A percentile compares a stretch with the other conserved stretches of the same genome.
Conservation (phyloP, 225 moss, liverwort and hornwort genomes). For the Sphagnum contortum region DNA sequence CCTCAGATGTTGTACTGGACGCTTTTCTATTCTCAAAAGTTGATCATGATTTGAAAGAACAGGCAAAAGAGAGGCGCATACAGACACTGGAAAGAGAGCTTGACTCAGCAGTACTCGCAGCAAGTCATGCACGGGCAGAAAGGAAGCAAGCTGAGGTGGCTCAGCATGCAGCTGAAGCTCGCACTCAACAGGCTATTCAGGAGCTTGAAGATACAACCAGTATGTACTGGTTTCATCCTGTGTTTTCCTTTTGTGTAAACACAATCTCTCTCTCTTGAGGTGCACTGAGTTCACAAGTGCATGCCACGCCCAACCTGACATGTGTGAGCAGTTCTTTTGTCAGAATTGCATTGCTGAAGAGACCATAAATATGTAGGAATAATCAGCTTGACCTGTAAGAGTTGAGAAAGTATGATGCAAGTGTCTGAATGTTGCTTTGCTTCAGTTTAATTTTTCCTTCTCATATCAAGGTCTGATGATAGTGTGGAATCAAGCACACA, state of each 20-base stretch:
- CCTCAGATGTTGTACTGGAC: too few species aligned
- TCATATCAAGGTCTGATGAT: too few species aligned
- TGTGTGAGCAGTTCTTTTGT: neutral
- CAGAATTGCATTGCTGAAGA: neutral
- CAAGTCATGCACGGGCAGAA: conserved; percentile 60
- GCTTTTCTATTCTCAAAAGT: too few species aligned
- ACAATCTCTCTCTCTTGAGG: neutral
- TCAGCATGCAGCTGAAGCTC: conserved; percentile 60
- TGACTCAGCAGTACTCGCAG: conserved; percentile 70
- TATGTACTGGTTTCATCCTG: conserved; percentile 7
- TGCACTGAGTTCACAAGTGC: neutral
- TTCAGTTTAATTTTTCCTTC: too few species aligned
- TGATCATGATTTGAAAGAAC: neutral
- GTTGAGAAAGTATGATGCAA: too few species aligned
- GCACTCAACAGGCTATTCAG: conserved; percentile 38
- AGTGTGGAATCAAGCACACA: too few species aligned
- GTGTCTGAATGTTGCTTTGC: too few species aligned
- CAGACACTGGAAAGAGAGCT: conserved; percentile 66
- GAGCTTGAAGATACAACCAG: conserved; percentile 77
- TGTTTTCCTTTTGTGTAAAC: neutral
- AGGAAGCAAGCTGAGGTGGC: conserved; percentile 63
- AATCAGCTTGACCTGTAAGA: too few species aligned
- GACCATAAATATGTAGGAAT: too few species aligned
- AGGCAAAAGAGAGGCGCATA: conserved; percentile 72
- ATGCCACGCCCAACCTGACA: neutral